A percentile compares a stretch with the other conserved stretches of the same genome.
Conservation (phyloP, 441 rosid genomes). For the Aquilaria agallochum region DNA sequence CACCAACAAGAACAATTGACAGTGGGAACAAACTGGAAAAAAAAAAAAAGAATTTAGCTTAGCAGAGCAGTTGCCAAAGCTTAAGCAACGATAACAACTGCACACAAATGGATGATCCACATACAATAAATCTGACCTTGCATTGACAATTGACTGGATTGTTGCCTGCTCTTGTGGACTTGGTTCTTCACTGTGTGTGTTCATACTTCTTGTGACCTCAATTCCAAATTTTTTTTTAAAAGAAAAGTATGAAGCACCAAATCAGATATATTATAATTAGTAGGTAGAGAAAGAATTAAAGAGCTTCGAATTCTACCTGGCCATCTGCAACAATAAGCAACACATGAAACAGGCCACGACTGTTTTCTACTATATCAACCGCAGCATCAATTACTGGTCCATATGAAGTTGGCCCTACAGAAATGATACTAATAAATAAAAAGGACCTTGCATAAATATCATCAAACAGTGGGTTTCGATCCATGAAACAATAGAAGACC, state of each 20-base stretch:
- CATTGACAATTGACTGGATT: slow-evolving; percentile 60
- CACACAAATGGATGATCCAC: background rate
- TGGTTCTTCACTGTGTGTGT: slow-evolving; percentile 42
- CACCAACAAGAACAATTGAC: slow-evolving; percentile 77
- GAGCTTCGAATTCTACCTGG: slow-evolving; percentile 44
- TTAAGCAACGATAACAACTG: background rate
- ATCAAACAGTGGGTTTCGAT: too few species aligned
- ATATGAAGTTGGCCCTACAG: slow-evolving; percentile 81
- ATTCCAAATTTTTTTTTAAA: slow-evolving; percentile 4
- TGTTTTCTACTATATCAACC: slow-evolving; percentile 63
- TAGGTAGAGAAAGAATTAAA: background rate
- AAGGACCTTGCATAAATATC: background rate
- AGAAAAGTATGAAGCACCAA: background rate
- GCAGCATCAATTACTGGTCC: slow-evolving; percentile 80
- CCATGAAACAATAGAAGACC: too few species aligned
- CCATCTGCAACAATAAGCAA: slow-evolving; percentile 84
- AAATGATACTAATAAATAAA: background rate
- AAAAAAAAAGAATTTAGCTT: background rate
- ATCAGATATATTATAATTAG: background rate
- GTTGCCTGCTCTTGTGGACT: slow-evolving; percentile 77
- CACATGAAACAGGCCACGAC: slow-evolving; percentile 79
- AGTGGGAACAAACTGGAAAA: slow-evolving; percentile 54
- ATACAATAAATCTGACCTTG: slow-evolving; percentile 43
- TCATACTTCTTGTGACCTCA: slow-evolving; percentile 70
- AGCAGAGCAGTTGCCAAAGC: background rate